Conservation (phyloP, 257 asterid genomes). For the Coffea eugenioides region DNA sequence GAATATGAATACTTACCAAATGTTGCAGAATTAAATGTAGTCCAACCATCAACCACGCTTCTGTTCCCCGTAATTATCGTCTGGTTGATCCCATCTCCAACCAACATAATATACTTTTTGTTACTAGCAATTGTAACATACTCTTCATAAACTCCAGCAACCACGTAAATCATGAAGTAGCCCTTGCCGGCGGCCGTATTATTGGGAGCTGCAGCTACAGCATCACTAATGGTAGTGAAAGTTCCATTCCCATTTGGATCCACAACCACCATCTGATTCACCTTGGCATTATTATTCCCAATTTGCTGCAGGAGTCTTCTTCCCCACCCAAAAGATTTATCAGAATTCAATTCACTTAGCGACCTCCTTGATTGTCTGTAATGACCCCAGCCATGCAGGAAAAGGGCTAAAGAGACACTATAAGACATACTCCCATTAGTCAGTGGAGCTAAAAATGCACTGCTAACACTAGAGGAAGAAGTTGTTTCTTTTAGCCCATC, state of each 20-base stretch:
- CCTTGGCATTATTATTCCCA: constrained; percentile 17
- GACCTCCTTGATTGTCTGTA: not conserved
- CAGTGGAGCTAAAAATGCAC: constrained; percentile 45
- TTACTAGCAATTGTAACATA: constrained; percentile 50
- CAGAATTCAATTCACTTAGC: constrained; percentile 16
- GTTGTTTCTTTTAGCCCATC: constrained; percentile 55
- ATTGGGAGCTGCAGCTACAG: constrained; percentile 56
- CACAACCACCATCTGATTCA: constrained; percentile 48
- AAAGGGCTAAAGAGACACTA: constrained; percentile 64
- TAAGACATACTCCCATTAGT: constrained; percentile 54
- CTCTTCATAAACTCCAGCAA: constrained; percentile 63
- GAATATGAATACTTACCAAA: constrained; percentile 37
- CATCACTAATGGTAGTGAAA: constrained; percentile 54
- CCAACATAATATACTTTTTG: constrained; percentile 59
- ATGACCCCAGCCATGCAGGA: constrained; percentile 53
- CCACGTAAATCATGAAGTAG: constrained; percentile 49
- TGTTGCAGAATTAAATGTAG: constrained; percentile 65
- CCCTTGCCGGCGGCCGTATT: constrained; percentile 43
- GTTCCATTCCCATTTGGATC: constrained; percentile 52
- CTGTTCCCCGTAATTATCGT: constrained; percentile 64
- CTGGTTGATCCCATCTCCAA: constrained; percentile 69
- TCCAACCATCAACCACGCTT: constrained; percentile 75
- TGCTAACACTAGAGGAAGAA: constrained; percentile 34
- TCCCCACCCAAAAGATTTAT: constrained; percentile 13
- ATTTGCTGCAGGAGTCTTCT: constrained; percentile 49